A percentile compares a stretch with the other conserved stretches of the same genome.
Conservation (phyloP, 1,284 basidiomycete genomes). For the Cryptococcus sp. region DNA sequence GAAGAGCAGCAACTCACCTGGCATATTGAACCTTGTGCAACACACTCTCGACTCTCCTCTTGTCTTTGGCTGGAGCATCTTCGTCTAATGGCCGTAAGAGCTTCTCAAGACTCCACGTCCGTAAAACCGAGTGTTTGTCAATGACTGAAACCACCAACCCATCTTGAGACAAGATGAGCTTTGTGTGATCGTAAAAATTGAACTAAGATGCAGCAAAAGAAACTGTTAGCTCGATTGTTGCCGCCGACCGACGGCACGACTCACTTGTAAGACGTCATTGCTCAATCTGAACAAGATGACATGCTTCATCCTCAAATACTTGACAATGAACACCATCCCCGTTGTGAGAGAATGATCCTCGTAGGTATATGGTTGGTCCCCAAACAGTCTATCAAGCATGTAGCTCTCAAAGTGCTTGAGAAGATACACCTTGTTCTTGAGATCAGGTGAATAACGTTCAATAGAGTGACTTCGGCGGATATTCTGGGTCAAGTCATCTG, state of each 20-base stretch:
- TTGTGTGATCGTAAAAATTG: conserved; percentile 98
- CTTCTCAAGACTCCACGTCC: conserved; percentile 71
- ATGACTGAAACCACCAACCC: conserved; percentile 83
- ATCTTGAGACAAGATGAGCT: conserved; percentile 80
- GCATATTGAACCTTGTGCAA: conserved; percentile 48
- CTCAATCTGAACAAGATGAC: conserved; percentile 96
- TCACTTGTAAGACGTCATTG: conserved; percentile 86
- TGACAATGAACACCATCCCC: conserved; percentile 93
- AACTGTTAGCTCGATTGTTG: not conserved
- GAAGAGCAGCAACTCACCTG: conserved; percentile 29
- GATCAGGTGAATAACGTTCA: conserved; percentile 55
- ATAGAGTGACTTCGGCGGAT: conserved; percentile 48
- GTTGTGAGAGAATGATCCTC: conserved; percentile 66
- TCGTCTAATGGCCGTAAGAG: conserved; percentile 59
- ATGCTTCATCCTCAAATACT: conserved; percentile 93
- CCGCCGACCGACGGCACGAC: conserved; percentile 25
- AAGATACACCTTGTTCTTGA: conserved; percentile 84
- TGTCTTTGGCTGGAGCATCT: conserved; percentile 33
- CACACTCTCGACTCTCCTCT: conserved; percentile 37
- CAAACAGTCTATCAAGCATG: conserved; percentile 82
- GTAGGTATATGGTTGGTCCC: conserved; percentile 77
- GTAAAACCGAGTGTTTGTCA: conserved; percentile 79
- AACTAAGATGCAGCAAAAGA: conserved; percentile 61
- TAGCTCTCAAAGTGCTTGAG: conserved; percentile 90
- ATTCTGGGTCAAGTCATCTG: conserved; percentile 26